These are phyloP conservation scores for Nigrospora sphaerica DNA, from an alignment of 2,329 filamentous ascomycete genomes.

Conservation along the genomic window DNA sequence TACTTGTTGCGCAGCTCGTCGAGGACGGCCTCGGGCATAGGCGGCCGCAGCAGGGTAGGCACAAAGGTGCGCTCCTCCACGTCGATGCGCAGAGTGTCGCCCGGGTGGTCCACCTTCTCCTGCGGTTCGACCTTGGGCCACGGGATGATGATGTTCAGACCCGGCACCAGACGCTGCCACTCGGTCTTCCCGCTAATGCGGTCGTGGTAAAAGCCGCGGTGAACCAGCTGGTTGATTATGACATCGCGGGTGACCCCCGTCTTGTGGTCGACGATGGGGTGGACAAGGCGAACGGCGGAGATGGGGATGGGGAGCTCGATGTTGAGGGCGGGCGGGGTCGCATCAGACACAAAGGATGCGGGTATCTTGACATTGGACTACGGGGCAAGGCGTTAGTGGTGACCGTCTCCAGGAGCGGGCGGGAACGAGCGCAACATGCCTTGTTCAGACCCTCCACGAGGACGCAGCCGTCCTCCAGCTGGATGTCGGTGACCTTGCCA, in stretches of 20 bases:
- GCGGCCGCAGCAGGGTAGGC: slow-evolving; percentile 68
- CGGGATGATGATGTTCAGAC: slow-evolving; percentile 65
- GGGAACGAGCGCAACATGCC: slow-evolving; percentile 37
- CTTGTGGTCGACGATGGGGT: slow-evolving; percentile 60
- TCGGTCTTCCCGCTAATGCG: slow-evolving; percentile 37
- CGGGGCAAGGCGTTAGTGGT: not conserved
- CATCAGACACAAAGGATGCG: slow-evolving; percentile 28
- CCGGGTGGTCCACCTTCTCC: slow-evolving; percentile 44
- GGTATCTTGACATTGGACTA: slow-evolving; percentile 30
- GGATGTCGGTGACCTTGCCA: slow-evolving; percentile 57
- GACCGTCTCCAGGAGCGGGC: too few species aligned
- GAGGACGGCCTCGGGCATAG: slow-evolving; percentile 71
- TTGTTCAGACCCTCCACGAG: slow-evolving; percentile 55
- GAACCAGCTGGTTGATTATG: slow-evolving; percentile 65
- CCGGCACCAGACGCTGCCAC: slow-evolving; percentile 58
- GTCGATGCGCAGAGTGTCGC: slow-evolving; percentile 69
- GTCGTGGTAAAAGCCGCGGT: slow-evolving; percentile 41
- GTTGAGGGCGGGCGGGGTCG: slow-evolving; percentile 34
- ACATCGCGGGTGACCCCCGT: slow-evolving; percentile 65
- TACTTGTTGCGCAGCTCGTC: slow-evolving; percentile 83
- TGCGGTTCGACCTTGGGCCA: slow-evolving; percentile 58
- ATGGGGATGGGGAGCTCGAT: slow-evolving; percentile 56
- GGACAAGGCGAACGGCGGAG: slow-evolving; percentile 71
- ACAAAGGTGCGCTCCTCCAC: slow-evolving; percentile 71
- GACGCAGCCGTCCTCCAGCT: slow-evolving; percentile 47